Base-by-base conservation (phyloP, 352 stramenopile genomes). In the Phytophthora idaei region DNA sequence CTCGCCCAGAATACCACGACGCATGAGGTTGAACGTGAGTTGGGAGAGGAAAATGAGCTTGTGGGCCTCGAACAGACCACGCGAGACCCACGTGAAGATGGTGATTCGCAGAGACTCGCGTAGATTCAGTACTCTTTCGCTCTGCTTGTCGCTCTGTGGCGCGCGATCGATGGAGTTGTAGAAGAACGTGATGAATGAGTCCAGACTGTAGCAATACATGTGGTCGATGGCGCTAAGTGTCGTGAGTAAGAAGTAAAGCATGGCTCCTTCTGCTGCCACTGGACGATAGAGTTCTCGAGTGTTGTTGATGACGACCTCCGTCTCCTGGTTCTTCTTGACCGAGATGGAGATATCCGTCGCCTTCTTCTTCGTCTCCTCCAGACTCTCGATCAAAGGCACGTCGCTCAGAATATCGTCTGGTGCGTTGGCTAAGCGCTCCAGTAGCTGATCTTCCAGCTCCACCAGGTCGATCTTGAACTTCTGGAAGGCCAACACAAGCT, bases 171-270 rank as follows among this genome's bases (percentile, higher is more conserved):
- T 98, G 6, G 95, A 96, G 66, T 98, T 98, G 74, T 98, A 96
- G 73, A 99, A 99, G 77, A 98, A 98, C 15, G 92, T 98, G 45
- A 98, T 93, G 78, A 98, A 99, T 47, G 90, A 97, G 69, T 99
- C 96, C 27, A 99, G 80, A 57, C 93, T 98, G 78, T 99, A 99
- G 78, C 98, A 96, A 73, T 99, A 99, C 96, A 99, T 99, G 83
- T 99, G 94, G 69, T 99, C 92, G 66, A 99, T 98, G 45, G 87
- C 76, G 71, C 90, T 97, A 14, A 99, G 84, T 54, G 97, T 98
- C 11, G 96, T 98, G 27, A 99, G 87, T 46, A 99, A 73, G 77
- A 99, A 99, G 80, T 99, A 99, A 44, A 99, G 88, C 96, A 99
- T 99, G 5, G 96, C 95, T 9, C 96, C 96, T 61, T 99, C 96